Evolutionary conservation across 306 rosid genomes (phyloP).

Genomic region (Amphicarpaea edgeworthii): DNA sequence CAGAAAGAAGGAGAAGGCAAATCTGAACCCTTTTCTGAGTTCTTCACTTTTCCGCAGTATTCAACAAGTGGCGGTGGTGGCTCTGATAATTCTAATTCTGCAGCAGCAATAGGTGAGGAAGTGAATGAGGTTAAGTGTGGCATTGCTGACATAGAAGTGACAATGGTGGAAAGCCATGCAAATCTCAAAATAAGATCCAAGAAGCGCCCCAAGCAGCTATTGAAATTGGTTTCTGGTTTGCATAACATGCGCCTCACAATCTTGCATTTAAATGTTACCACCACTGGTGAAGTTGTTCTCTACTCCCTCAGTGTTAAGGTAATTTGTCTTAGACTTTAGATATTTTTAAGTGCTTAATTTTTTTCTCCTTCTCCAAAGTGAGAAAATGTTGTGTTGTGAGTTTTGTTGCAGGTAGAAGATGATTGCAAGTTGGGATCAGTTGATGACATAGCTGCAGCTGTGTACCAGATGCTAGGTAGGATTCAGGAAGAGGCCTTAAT

Average conservation of each 20-base stretch:
- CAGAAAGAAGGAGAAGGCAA: constrained; percentile 45
- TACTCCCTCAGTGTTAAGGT: constrained; percentile 88
- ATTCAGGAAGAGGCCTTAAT: constrained; percentile 81
- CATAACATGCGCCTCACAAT: constrained; percentile 73
- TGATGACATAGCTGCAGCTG: constrained; percentile 89
- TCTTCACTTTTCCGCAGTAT: constrained; percentile 88
- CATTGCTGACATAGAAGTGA: constrained; percentile 88
- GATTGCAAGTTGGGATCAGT: constrained; percentile 84
- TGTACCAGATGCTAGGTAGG: constrained; percentile 69
- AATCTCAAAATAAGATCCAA: constrained; percentile 79
- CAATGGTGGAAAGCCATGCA: constrained; percentile 96
- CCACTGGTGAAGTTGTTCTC: constrained; percentile 64
- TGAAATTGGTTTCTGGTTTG: constrained; percentile 77
- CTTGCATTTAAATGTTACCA: constrained; percentile 83
- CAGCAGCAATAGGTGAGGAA: constrained; percentile 44
- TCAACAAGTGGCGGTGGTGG: constrained; percentile 48
- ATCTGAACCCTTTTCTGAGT: constrained; percentile 75
- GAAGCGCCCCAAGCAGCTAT: constrained; percentile 72
- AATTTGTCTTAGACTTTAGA: constrained; percentile 23
- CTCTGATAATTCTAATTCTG: constrained; percentile 49
- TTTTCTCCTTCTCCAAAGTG: not conserved
- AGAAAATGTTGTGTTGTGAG: constrained; percentile 11
- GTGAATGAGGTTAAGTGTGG: constrained; percentile 46
- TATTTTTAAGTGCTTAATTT: not conserved
- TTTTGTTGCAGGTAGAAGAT: constrained; percentile 76